Conservation (phyloP, 2,329 filamentous ascomycete genomes). For the Hypoxylon sp. region DNA sequence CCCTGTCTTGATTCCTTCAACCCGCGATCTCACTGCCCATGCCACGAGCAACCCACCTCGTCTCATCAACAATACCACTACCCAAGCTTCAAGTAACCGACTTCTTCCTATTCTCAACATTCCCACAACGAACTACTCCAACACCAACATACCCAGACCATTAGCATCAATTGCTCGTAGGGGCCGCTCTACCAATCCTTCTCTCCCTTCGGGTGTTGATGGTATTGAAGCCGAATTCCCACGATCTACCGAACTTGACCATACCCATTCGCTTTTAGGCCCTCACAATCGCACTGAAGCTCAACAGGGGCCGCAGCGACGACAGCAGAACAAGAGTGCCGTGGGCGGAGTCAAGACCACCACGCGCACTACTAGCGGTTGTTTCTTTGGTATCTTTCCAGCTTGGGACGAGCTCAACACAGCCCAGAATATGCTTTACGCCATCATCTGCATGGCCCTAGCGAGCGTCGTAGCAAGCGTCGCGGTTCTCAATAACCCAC, state of each 20-base stretch:
- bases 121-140: neutral
- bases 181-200: neutral
- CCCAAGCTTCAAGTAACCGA: neutral
- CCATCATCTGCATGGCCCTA: neutral
- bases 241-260: neutral
- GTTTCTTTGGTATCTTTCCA: neutral
- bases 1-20: neutral
- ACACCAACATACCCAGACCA: neutral
- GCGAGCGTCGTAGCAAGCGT: neutral
- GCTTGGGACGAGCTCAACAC: neutral
- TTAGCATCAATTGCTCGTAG: neutral
- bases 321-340: neutral
- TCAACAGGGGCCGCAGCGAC: neutral
- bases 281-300: neutral
- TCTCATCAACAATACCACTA: no score
- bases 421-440: neutral
- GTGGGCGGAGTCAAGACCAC: neutral
- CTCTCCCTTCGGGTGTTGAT: neutral
- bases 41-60: neutral
- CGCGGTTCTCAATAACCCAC: neutral
- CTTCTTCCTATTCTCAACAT: neutral
- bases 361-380: neutral
- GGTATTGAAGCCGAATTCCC: neutral
- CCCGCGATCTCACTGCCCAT: neutral
- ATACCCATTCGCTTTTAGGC: neutral